phyloP scores from a whole-genome alignment of 2,329 filamentous ascomycete species.

The Paraphoma sp. region DNA sequence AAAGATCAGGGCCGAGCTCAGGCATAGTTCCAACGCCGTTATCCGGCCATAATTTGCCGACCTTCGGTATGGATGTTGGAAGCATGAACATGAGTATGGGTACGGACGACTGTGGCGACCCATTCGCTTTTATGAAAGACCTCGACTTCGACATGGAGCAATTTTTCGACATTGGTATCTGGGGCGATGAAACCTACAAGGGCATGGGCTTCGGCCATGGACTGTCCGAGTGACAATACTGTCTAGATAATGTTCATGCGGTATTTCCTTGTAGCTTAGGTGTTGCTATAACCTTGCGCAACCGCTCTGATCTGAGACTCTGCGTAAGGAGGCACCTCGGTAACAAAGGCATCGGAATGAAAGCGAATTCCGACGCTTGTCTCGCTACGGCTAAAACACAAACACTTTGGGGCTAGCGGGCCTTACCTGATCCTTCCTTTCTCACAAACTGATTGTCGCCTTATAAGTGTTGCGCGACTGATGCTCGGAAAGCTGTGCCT shows the following conservation, averaged over 20 bases:
- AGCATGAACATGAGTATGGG: slow-evolving; percentile 5
- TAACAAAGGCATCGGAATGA: background rate
- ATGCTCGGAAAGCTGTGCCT: background rate
- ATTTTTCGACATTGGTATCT: slow-evolving; percentile 43
- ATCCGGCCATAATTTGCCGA: background rate
- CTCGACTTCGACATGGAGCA: slow-evolving; percentile 42
- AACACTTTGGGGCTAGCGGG: background rate
- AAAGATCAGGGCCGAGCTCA: slow-evolving; percentile 13
- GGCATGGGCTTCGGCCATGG: slow-evolving; percentile 33
- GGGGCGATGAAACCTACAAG: slow-evolving; percentile 35
- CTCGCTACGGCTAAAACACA: background rate
- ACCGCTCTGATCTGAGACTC: too few species aligned
- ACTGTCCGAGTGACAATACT: background rate
- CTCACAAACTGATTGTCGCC: background rate
- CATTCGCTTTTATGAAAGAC: slow-evolving; percentile 31
- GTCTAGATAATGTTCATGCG: too few species aligned
- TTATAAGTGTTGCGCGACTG: too few species aligned
- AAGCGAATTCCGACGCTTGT: background rate
- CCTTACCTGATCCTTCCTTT: background rate
- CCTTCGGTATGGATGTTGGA: background rate
- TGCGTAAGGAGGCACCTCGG: background rate
- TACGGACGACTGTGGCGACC: slow-evolving; percentile 12
- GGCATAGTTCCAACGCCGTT: slow-evolving; percentile 5
- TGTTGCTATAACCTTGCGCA: too few species aligned
- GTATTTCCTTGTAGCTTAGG: too few species aligned